These are phyloP conservation scores for Curvularia eragrostidis DNA, from an alignment of 2,329 filamentous ascomycete species.

Conservation along the genomic window DNA sequence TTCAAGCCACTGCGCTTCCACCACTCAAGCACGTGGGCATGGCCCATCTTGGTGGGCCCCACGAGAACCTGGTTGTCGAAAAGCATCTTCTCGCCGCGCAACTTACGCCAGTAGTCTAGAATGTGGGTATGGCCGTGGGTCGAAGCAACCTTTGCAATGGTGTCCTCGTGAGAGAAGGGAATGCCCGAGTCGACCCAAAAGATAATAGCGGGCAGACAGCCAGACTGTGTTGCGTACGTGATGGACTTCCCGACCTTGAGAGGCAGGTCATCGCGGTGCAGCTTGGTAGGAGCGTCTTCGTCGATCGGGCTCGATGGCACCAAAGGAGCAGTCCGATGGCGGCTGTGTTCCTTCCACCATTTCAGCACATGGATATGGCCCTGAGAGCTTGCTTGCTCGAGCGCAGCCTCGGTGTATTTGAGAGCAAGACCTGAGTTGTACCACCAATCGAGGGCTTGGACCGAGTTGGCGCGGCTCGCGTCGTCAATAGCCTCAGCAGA, in stretches of 20 bases:
- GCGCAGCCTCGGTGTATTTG: constrained; percentile 83
- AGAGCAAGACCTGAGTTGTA: constrained; percentile 78
- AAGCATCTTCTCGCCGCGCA: constrained; percentile 77
- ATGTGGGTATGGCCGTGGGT: constrained; percentile 85
- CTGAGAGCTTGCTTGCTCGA: constrained; percentile 85
- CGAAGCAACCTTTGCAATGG: constrained; percentile 82
- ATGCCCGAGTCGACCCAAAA: constrained; percentile 91
- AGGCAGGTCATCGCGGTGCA: constrained; percentile 50
- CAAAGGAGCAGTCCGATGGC: constrained; percentile 46
- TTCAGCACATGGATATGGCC: constrained; percentile 86
- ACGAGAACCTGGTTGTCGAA: constrained; percentile 86
- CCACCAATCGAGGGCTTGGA: constrained; percentile 92
- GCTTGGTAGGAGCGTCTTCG: constrained; percentile 22
- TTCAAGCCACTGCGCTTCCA: constrained; percentile 79
- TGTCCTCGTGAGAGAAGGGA: constrained; percentile 78
- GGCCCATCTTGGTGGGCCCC: constrained; percentile 84
- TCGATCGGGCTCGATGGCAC: constrained; percentile 20
- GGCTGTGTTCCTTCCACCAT: constrained; percentile 85
- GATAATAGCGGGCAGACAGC: constrained; percentile 75
- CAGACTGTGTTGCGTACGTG: constrained; percentile 82
- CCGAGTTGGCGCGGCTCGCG: constrained; percentile 83
- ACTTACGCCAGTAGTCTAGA: constrained; percentile 79
- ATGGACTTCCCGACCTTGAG: constrained; percentile 86
- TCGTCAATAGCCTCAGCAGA: constrained; percentile 84
- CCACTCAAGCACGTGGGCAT: constrained; percentile 87